Percentiles rank a stretch among this genome's conserved stretches.
phyloP scores from a whole-genome alignment of 768 basidiomycete species.

The Xerocomellus amylosporus region DNA sequence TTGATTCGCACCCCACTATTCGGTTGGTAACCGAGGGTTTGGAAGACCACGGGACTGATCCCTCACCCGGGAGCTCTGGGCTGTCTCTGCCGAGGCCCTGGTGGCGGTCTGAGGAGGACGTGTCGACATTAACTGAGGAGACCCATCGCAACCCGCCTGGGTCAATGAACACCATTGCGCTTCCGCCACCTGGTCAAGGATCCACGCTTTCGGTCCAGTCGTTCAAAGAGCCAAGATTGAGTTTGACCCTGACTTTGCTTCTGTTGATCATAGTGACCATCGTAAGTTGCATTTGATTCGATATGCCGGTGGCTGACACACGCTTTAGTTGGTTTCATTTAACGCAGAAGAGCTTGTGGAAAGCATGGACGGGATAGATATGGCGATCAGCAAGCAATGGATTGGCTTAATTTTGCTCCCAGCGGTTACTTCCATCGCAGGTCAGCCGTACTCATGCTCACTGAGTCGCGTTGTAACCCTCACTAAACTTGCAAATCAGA shows the following conservation, averaged over 20 bases:
- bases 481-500: constrained; percentile 40
- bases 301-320: background rate
- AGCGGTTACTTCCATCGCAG: constrained; percentile 76
- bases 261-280: constrained; percentile 60
- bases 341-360: constrained; percentile 76
- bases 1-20: constrained; percentile 17
- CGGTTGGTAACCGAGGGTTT: constrained; percentile 22
- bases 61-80: constrained; percentile 1
- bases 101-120: constrained; percentile 17
- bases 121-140: constrained; percentile 2
- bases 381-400: constrained; percentile 79
- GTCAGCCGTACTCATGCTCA: constrained; percentile 35
- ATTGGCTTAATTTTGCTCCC: constrained; percentile 87
- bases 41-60: constrained; percentile 1
- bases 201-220: constrained; percentile 18
- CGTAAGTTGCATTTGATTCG: constrained; percentile 38
- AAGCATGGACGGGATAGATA: constrained; percentile 77
- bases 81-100: constrained; percentile 8
- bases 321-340: constrained; percentile 47
- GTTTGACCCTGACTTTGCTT: constrained; percentile 53
- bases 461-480: background rate
- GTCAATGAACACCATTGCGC: constrained; percentile 7
- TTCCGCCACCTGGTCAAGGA: constrained; percentile 13
- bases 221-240: constrained; percentile 54
- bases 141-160: constrained; percentile 8